phyloP scores from a whole-genome alignment of 192 early-diverging fungal species.

The Podila horticola region DNA sequence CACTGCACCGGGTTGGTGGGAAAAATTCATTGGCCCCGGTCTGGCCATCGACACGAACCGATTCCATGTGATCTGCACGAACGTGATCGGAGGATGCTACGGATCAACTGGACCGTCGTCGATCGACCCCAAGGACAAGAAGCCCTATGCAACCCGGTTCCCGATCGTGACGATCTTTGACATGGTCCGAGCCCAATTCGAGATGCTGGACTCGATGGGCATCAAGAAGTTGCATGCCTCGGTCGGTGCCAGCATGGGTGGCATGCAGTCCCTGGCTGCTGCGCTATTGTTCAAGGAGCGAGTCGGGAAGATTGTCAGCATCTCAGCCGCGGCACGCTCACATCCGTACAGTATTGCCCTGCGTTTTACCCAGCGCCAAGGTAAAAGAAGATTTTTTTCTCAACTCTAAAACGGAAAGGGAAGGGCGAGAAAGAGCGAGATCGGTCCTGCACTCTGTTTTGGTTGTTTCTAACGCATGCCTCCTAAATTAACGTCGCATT shows the following conservation, averaged over 20 bases:
- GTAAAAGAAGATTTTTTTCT: constrained; percentile 44
- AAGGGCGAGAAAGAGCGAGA: too few relatives aligned
- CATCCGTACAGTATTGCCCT: constrained; percentile 98
- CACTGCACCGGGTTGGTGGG: constrained; percentile 93
- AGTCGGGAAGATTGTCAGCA: constrained; percentile 81
- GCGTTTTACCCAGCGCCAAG: constrained; percentile 92
- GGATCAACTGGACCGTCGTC: constrained; percentile 93
- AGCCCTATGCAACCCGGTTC: constrained; percentile 89
- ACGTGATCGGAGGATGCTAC: constrained; percentile 96
- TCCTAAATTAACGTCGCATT: background rate
- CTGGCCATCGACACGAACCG: constrained; percentile 90
- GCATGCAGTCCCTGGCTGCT: constrained; percentile 92
- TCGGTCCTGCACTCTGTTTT: background rate
- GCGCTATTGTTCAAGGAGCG: constrained; percentile 87
- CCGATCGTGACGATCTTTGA: constrained; percentile 94
- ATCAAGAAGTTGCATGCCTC: constrained; percentile 86
- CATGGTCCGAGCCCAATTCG: constrained; percentile 96
- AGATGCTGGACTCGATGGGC: constrained; percentile 81
- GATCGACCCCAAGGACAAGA: constrained; percentile 78
- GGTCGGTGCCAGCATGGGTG: constrained; percentile 96
- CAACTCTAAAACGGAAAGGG: background rate
- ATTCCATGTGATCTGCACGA: constrained; percentile 96
- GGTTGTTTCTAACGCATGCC: background rate
- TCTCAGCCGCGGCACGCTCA: constrained; percentile 92
- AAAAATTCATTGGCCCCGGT: constrained; percentile 96